These are phyloP conservation scores for Candida nonsorbophila DNA, from an alignment of 805 yeast species.

Conservation along the genomic window DNA sequence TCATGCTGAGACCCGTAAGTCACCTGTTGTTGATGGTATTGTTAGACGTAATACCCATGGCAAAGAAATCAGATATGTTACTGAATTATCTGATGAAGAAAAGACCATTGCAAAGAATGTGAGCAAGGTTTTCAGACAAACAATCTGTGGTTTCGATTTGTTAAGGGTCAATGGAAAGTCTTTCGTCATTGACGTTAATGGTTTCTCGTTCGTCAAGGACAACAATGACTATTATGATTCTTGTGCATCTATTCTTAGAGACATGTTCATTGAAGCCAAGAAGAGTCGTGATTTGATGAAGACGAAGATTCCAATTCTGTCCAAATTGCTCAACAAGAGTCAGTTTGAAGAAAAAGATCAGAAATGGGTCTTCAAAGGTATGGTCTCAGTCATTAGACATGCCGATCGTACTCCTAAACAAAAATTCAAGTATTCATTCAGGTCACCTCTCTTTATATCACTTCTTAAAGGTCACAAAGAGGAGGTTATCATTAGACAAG, in stretches of 20 bases:
- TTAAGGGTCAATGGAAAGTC: conserved; percentile 83
- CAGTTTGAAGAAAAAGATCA: conserved; percentile 62
- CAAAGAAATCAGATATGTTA: conserved; percentile 87
- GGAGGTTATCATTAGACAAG: conserved; percentile 91
- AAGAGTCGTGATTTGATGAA: conserved; percentile 35
- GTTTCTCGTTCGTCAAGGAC: conserved; percentile 96
- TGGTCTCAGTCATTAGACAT: conserved; percentile 88
- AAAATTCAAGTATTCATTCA: conserved; percentile 92
- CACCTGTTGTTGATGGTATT: conserved; percentile 99
- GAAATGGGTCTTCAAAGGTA: conserved; percentile 95
- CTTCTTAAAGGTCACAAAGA: conserved; percentile 90
- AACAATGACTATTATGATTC: conserved; percentile 79
- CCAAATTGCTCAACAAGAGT: conserved; percentile 28
- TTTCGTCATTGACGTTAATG: conserved; percentile 95
- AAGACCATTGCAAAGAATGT: conserved; percentile 75
- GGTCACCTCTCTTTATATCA: conserved; percentile 79
- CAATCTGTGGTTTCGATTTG: conserved; percentile 95
- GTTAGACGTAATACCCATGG: conserved; percentile 97
- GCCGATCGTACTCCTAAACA: conserved; percentile 99
- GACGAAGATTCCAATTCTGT: conserved; percentile 28
- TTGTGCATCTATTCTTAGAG: conserved; percentile 71
- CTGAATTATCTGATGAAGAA: conserved; percentile 73
- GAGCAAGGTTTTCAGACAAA: conserved; percentile 74
- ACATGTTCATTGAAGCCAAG: conserved; percentile 58
- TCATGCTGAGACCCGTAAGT: conserved; percentile 97